These are phyloP conservation scores for Extremus antarcticus DNA, from an alignment of 495 filamentous ascomycete genomes.

Conservation along the genomic window DNA sequence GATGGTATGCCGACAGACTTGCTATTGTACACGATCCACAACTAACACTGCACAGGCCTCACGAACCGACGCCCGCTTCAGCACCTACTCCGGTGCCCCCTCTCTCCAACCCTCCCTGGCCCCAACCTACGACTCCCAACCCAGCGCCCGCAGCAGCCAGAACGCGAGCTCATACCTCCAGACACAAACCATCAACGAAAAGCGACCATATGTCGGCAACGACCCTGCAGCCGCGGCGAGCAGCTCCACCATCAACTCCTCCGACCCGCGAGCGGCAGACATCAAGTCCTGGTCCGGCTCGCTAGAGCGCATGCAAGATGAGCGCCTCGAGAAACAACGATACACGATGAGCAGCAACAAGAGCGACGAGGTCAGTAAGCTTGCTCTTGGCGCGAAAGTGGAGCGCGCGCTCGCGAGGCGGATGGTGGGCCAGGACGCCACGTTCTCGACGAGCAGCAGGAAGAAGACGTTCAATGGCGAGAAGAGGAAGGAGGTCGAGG, in stretches of 20 bases:
- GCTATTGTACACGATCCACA: not conserved
- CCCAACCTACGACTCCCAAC: constrained; percentile 20
- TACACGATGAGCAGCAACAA: constrained; percentile 76
- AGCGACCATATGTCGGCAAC: constrained; percentile 1
- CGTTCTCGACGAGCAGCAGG: constrained; percentile 43
- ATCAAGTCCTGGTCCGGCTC: constrained; percentile 73
- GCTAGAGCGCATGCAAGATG: constrained; percentile 84
- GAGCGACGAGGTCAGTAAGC: constrained; percentile 72
- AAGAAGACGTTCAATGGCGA: constrained; percentile 17
- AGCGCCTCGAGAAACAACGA: constrained; percentile 70
- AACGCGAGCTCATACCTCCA: constrained; percentile 10
- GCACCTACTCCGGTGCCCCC: constrained; percentile 65
- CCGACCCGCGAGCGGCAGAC: constrained; percentile 51
- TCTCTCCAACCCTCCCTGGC: constrained; percentile 55
- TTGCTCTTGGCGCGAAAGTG: constrained; percentile 86
- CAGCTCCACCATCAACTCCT: constrained; percentile 46
- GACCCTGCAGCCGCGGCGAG: constrained; percentile 24
- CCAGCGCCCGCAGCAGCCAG: constrained; percentile 4
- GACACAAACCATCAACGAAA: constrained; percentile 34
- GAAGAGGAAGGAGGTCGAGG: constrained; percentile 19
- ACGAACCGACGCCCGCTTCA: constrained; percentile 54
- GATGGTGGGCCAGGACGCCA: constrained; percentile 86
- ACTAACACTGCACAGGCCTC: constrained; percentile 12
- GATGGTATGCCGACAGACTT: not conserved
- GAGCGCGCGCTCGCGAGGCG: constrained; percentile 82